A percentile compares a stretch with the other conserved stretches of the same genome.
Evolutionary conservation across 306 rosid species (phyloP).

Genomic region (barrel medic (Medicago truncatula)): DNA sequence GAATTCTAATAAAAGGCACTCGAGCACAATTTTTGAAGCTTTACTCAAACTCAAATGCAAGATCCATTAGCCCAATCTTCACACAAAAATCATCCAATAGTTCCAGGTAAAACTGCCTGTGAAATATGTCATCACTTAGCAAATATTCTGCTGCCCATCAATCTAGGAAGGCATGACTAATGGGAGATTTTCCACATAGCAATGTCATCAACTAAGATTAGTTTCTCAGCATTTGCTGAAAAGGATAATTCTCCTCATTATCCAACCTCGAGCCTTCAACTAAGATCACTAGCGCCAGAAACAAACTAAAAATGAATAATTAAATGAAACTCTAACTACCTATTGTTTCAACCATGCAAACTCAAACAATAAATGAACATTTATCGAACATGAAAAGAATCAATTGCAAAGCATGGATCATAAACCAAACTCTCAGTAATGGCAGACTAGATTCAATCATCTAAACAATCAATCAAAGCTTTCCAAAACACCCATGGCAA

Average conservation of each 20-base stretch:
- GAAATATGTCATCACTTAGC: slow-evolving; percentile 4
- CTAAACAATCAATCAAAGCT: neutral
- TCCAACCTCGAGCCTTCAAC: neutral
- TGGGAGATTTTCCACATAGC: neutral
- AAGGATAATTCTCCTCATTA: too few relatives aligned
- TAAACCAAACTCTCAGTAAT: neutral
- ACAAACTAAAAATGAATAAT: slow-evolving; percentile 9
- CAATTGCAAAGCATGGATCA: neutral
- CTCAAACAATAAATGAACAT: neutral
- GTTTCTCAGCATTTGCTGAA: too few relatives aligned
- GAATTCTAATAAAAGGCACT: slow-evolving; percentile 12
- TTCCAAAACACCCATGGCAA: neutral
- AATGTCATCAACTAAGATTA: too few relatives aligned
- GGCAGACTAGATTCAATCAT: neutral
- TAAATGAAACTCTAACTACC: neutral
- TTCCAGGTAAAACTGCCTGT: neutral
- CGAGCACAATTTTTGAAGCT: neutral
- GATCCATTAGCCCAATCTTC: slow-evolving; percentile 27
- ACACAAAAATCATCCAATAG: slow-evolving; percentile 11
- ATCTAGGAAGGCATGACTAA: slow-evolving; percentile 4
- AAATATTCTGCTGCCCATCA: slow-evolving; percentile 1
- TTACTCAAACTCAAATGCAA: slow-evolving; percentile 1
- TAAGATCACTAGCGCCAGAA: slow-evolving; percentile 6
- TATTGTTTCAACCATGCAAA: slow-evolving; percentile 18
- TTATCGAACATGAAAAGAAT: neutral